Evolutionary conservation across 2,329 filamentous ascomycete species (phyloP).

Genomic region (Sphaceloma murrayae): DNA sequence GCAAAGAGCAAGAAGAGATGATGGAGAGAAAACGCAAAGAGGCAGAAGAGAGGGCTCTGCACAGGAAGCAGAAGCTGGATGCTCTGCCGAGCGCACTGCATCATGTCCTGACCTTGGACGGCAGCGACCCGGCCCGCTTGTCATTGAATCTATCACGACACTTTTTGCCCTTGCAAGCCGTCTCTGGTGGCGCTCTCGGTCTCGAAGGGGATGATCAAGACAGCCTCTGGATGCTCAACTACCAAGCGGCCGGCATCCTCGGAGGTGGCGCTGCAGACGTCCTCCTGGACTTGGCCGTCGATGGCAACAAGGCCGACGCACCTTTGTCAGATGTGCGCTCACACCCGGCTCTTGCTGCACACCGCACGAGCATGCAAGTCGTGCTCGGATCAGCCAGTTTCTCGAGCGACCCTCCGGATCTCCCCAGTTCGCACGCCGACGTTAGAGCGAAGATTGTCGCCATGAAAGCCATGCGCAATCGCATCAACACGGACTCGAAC

Average conservation of each 20-base stretch:
- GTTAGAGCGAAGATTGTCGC: constrained; percentile 16
- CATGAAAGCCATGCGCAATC: constrained; percentile 15
- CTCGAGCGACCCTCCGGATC: constrained; percentile 6
- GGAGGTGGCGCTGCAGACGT: constrained; percentile 13
- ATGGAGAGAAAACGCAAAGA: constrained; percentile 20
- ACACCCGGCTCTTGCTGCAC: background rate
- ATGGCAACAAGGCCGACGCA: background rate
- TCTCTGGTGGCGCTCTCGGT: constrained; percentile 17
- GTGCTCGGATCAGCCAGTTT: constrained; percentile 5
- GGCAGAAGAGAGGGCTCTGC: constrained; percentile 22
- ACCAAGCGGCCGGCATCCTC: constrained; percentile 20
- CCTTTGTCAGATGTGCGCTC: background rate
- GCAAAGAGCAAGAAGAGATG: constrained; percentile 18
- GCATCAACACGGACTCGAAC: constrained; percentile 16
- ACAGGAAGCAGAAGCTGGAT: constrained; percentile 17
- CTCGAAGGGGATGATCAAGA: constrained; percentile 8
- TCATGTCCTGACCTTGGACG: constrained; percentile 9
- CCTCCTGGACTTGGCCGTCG: constrained; percentile 15
- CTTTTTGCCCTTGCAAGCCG: constrained; percentile 19
- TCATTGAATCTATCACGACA: constrained; percentile 16
- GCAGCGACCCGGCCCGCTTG: constrained; percentile 6
- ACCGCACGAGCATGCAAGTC: background rate
- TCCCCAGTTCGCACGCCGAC: background rate
- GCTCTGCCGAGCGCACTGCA: constrained; percentile 18
- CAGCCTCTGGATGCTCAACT: constrained; percentile 20